These are phyloP conservation scores for Gossypium mustelinum DNA, from an alignment of 345 rosid species.

Conservation along the genomic window DNA sequence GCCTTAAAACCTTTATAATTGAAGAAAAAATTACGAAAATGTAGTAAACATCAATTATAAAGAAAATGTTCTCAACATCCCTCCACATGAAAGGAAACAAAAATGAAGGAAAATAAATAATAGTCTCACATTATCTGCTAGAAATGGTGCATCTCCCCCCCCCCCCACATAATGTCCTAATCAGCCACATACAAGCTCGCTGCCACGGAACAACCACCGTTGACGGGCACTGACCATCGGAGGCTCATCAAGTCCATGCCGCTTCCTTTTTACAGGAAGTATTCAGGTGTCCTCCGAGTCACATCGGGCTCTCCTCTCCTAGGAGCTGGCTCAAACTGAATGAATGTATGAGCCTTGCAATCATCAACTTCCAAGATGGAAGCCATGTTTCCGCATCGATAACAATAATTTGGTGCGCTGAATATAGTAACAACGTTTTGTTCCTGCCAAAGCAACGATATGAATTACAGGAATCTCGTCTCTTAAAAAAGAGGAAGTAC, in stretches of 20 bases:
- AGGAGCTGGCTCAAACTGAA: slow-evolving; percentile 36
- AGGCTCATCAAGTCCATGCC: background rate
- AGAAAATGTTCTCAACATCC: background rate
- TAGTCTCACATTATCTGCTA: background rate
- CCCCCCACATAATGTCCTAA: background rate
- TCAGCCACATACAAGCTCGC: background rate
- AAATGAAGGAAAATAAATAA: background rate
- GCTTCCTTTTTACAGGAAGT: background rate
- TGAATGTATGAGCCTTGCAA: slow-evolving; percentile 88
- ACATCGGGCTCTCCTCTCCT: background rate
- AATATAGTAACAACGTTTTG: slow-evolving; percentile 96
- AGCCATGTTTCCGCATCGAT: slow-evolving; percentile 99
- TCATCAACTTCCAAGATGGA: slow-evolving; percentile 92
- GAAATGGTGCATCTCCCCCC: background rate
- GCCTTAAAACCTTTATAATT: too few relatives aligned
- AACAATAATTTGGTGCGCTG: slow-evolving; percentile 95
- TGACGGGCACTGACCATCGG: background rate
- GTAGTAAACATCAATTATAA: too few relatives aligned
- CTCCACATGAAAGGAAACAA: background rate
- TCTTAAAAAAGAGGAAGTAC: slow-evolving; percentile 12
- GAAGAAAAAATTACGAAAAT: too few relatives aligned
- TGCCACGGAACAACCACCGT: background rate
- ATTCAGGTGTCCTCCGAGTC: background rate
- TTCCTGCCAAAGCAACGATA: slow-evolving; percentile 47
- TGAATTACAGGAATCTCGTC: background rate